These are phyloP conservation scores for Moricandia moricandioides DNA, from an alignment of 345 rosid genomes.

Conservation along the genomic window DNA sequence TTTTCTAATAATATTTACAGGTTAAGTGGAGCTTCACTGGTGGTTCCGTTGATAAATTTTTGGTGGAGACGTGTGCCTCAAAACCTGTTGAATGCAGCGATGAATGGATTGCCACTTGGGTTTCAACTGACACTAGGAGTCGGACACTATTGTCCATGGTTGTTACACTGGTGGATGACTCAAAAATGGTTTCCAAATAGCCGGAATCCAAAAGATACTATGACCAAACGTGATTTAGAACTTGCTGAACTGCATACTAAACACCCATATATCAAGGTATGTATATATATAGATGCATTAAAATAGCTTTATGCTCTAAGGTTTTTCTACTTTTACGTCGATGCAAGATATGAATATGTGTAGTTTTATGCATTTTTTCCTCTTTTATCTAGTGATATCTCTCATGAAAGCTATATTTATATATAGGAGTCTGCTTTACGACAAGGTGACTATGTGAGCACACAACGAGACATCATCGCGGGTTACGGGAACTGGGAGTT, in stretches of 20 bases:
- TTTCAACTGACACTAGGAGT: conserved; percentile 53
- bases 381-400: too few species aligned
- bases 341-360: too few species aligned
- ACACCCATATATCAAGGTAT: conserved; percentile 41
- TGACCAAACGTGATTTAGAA: conserved; percentile 44
- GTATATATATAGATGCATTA: conserved; percentile 17
- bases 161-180: conserved; percentile 83
- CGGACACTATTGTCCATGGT: conserved; percentile 68
- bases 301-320: too few species aligned
- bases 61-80: conserved; percentile 80
- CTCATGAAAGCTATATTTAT: not conserved
- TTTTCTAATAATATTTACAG: conserved; percentile 26
- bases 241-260: conserved; percentile 36
- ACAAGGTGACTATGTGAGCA: conserved; percentile 64
- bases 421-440: conserved; percentile 49
- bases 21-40: conserved; percentile 62
- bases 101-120: conserved; percentile 34
- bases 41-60: conserved; percentile 65
- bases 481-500: conserved; percentile 71
- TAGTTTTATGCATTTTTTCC: too few species aligned
- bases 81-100: conserved; percentile 35
- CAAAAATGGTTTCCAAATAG: conserved; percentile 74
- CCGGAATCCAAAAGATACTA: conserved; percentile 41
- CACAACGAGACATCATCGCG: conserved; percentile 51
- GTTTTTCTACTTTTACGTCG: too few species aligned